A percentile compares a stretch with the other conserved stretches of the same genome.
These are phyloP conservation scores for Cytospora schulzeri DNA, from an alignment of 2,329 filamentous ascomycete species.

Conservation along the genomic window DNA sequence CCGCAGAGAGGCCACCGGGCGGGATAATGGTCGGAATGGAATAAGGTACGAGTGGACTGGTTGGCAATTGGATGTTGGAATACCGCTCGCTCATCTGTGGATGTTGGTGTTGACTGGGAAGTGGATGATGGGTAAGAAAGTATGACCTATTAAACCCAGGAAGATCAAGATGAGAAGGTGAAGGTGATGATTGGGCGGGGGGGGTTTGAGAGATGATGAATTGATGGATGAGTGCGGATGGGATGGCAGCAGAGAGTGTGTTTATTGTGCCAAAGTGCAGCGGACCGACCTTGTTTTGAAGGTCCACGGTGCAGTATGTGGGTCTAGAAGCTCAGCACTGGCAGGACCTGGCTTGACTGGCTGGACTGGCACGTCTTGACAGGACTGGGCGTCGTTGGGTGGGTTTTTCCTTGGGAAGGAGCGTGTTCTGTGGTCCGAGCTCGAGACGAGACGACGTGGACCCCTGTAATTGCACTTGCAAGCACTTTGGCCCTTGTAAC, in stretches of 20 bases:
- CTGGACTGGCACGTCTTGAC: conserved; percentile 1
- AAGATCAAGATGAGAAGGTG: conserved; percentile 12
- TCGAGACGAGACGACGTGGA: conserved; percentile 13
- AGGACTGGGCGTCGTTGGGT: conserved; percentile 9
- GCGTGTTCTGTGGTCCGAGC: conserved; percentile 20
- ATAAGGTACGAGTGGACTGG: neutral
- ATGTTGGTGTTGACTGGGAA: conserved; percentile 14
- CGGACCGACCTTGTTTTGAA: conserved; percentile 24
- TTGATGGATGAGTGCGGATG: conserved; percentile 14
- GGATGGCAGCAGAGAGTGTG: conserved; percentile 15
- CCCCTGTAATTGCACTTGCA: conserved; percentile 20
- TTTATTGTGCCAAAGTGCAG: conserved; percentile 21
- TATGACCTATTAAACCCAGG: conserved; percentile 17
- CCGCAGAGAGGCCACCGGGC: neutral
- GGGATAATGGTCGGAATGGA: conserved; percentile 1
- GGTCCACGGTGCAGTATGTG: conserved; percentile 20
- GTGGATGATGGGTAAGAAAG: conserved; percentile 12
- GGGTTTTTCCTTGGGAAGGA: conserved; percentile 16
- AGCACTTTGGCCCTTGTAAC: neutral
- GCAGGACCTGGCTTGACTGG: conserved; percentile 6
- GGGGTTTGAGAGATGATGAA: neutral
- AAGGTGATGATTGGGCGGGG: conserved; percentile 20
- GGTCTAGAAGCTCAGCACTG: neutral
- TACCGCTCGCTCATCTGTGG: conserved; percentile 16
- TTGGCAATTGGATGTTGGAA: conserved; percentile 9